Percentiles rank a stretch among this genome's conserved stretches.
These are phyloP conservation scores for Entomortierella parvispora DNA, from an alignment of 192 early-diverging fungal genomes.

Conservation along the genomic window DNA sequence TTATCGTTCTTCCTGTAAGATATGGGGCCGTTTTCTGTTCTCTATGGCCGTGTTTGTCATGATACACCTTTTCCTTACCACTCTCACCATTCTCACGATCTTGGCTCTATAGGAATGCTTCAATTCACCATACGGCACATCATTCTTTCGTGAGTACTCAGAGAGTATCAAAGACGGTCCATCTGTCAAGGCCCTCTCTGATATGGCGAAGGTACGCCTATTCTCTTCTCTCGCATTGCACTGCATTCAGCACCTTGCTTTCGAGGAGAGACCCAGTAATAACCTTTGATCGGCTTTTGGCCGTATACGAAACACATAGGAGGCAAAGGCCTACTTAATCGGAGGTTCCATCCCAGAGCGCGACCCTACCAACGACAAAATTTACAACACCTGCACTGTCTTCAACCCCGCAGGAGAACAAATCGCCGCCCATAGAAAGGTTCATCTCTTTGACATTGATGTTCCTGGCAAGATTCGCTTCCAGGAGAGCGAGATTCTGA, in stretches of 20 bases:
- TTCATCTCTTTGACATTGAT: slow-evolving; percentile 97
- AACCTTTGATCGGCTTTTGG: not conserved
- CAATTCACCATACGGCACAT: slow-evolving; percentile 96
- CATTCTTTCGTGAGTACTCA: slow-evolving; percentile 91
- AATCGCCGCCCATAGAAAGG: slow-evolving; percentile 78
- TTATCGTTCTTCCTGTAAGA: slow-evolving; percentile 90
- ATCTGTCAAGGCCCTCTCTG: slow-evolving; percentile 76
- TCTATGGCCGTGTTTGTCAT: not conserved
- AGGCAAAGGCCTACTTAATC: slow-evolving; percentile 87
- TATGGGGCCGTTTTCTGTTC: not conserved
- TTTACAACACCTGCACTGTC: slow-evolving; percentile 88
- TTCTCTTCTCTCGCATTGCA: not conserved
- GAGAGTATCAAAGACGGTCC: slow-evolving; percentile 80
- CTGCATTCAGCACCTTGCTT: not conserved
- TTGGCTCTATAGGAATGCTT: slow-evolving; percentile 92
- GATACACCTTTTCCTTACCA: not conserved
- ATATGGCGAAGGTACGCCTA: slow-evolving; percentile 76
- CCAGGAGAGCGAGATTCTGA: slow-evolving; percentile 87
- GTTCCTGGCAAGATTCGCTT: slow-evolving; percentile 93
- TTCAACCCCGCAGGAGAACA: slow-evolving; percentile 74
- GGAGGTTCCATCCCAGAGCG: slow-evolving; percentile 93
- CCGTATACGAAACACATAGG: slow-evolving; percentile 31
- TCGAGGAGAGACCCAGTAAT: too few relatives aligned
- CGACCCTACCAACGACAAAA: slow-evolving; percentile 57
- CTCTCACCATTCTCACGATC: not conserved